These are phyloP conservation scores for Phytophthora brassicae DNA, from an alignment of 352 stramenopile species.

Conservation along the genomic window DNA sequence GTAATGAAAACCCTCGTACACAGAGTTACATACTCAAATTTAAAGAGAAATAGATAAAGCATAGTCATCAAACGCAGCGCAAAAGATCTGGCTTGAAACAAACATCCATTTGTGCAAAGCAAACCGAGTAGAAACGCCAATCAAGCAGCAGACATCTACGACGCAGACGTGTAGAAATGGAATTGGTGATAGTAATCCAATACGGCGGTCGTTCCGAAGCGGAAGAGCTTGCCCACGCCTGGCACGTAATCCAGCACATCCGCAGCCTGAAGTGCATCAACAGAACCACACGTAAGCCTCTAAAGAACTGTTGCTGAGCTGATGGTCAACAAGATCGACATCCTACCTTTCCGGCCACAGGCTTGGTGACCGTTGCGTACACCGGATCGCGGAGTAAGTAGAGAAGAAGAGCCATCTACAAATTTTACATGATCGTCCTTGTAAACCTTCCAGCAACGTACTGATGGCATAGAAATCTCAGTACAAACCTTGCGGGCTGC, in stretches of 20 bases:
- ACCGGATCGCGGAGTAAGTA: constrained; percentile 85
- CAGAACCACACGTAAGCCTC: not conserved
- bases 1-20: not conserved
- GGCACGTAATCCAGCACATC: constrained; percentile 69
- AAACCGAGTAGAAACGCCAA: constrained; percentile 10
- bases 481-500: constrained; percentile 58
- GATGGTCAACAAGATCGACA: not conserved
- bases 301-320: not conserved
- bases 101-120: not conserved
- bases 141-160: constrained; percentile 42
- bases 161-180: constrained; percentile 88
- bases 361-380: constrained; percentile 70
- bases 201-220: constrained; percentile 64
- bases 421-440: constrained; percentile 1
- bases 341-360: constrained; percentile 58
- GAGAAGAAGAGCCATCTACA: constrained; percentile 79
- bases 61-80: not conserved
- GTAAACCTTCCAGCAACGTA: not conserved
- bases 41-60: too few relatives aligned
- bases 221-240: constrained; percentile 69
- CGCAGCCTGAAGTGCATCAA: constrained; percentile 35
- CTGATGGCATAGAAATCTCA: not conserved
- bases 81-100: not conserved
- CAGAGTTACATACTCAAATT: too few relatives aligned
- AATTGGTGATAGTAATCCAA: constrained; percentile 88